These are phyloP conservation scores for Trichoderma virens DNA, from an alignment of 495 filamentous ascomycete genomes.

Conservation along the genomic window DNA sequence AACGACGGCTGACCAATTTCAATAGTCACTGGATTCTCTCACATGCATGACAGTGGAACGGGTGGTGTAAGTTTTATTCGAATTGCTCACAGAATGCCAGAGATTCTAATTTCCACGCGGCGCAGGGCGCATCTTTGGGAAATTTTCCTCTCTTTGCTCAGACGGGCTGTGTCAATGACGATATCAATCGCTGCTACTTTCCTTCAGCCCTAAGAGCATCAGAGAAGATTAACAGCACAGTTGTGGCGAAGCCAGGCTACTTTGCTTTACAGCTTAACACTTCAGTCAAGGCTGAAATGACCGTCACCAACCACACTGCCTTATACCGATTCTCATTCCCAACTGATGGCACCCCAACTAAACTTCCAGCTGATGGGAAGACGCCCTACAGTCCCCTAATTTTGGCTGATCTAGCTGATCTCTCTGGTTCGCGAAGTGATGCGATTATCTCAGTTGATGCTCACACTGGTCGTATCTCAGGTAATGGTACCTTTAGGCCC, in stretches of 20 bases:
- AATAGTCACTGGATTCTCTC: constrained; percentile 40
- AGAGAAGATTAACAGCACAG: constrained; percentile 40
- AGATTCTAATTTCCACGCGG: constrained; percentile 17
- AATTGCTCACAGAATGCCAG: constrained; percentile 12
- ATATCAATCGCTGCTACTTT: constrained; percentile 54
- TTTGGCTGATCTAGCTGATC: constrained; percentile 53
- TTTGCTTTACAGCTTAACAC: constrained; percentile 56
- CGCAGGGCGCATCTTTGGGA: constrained; percentile 52
- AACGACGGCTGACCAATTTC: neutral
- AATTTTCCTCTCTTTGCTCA: constrained; percentile 71
- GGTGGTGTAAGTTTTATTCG: constrained; percentile 37
- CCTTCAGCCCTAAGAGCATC: constrained; percentile 38
- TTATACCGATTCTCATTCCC: constrained; percentile 65
- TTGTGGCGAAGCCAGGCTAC: constrained; percentile 57
- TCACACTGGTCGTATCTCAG: constrained; percentile 47
- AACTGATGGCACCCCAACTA: constrained; percentile 17
- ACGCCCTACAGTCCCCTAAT: constrained; percentile 22
- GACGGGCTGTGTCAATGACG: constrained; percentile 55
- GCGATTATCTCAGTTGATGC: constrained; percentile 45
- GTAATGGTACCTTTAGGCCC: constrained; percentile 55
- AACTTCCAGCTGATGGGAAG: neutral
- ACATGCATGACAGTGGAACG: constrained; percentile 64
- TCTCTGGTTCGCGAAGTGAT: constrained; percentile 50
- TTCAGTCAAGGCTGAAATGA: constrained; percentile 63
- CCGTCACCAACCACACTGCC: constrained; percentile 53